phyloP scores from a whole-genome alignment of 495 filamentous ascomycete species.

The Tirmania nivea region DNA sequence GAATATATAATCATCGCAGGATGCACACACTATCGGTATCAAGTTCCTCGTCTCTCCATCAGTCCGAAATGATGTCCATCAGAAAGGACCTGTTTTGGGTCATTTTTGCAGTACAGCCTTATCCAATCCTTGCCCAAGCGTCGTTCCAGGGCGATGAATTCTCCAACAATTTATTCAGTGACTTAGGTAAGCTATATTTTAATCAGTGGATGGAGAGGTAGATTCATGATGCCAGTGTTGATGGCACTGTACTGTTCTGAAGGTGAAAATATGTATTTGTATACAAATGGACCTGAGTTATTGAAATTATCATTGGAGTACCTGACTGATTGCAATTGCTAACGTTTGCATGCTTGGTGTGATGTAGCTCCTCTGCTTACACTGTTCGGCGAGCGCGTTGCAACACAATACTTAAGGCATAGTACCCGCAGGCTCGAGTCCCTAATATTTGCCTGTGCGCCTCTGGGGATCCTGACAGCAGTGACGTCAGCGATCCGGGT shows the following conservation, averaged over 20 bases:
- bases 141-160: constrained; percentile 2
- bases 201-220: background rate
- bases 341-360: background rate
- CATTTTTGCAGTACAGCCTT: too few relatives aligned
- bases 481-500: constrained; percentile 1
- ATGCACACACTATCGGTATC: too few relatives aligned
- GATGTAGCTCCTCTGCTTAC: background rate
- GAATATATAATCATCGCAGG: too few relatives aligned
- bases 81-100: too few relatives aligned
- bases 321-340: too few relatives aligned
- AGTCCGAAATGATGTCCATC: too few relatives aligned
- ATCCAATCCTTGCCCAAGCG: too few relatives aligned
- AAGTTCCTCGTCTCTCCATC: too few relatives aligned
- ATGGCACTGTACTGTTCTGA: too few relatives aligned
- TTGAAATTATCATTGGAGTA: too few relatives aligned
- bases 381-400: constrained; percentile 4
- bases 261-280: too few relatives aligned
- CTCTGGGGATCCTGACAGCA: constrained; percentile 3
- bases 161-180: constrained; percentile 8
- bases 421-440: constrained; percentile 1
- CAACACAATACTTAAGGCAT: constrained; percentile 5
- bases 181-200: constrained; percentile 1
- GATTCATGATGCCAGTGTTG: background rate
- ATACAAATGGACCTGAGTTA: too few relatives aligned
- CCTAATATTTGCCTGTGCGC: constrained; percentile 4